Conservation (phyloP, 1,284 basidiomycete species). For the Malassezia caprae region DNA sequence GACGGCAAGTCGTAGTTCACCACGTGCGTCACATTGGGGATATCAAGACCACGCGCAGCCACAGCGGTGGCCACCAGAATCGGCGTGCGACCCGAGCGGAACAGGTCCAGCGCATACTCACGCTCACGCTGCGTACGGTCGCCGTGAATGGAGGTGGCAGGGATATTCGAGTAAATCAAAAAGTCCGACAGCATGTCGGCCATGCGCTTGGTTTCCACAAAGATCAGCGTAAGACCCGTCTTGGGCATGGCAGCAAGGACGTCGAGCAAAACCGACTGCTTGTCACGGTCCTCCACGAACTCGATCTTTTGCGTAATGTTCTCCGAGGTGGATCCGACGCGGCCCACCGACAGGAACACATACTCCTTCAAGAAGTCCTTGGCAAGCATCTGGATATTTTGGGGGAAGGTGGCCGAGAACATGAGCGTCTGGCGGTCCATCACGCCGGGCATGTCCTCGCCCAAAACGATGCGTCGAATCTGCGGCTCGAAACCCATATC, state of each 20-base stretch:
- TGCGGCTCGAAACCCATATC: slow-evolving; percentile 99
- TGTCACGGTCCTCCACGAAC: slow-evolving; percentile 94
- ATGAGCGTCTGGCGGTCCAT: slow-evolving; percentile 93
- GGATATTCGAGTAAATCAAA: slow-evolving; percentile 70
- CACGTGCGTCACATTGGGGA: slow-evolving; percentile 97
- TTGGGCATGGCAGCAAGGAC: slow-evolving; percentile 68
- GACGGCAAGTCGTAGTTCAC: slow-evolving; percentile 97
- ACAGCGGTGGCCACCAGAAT: slow-evolving; percentile 97
- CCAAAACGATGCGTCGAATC: slow-evolving; percentile 93
- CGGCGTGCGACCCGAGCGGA: slow-evolving; percentile 86
- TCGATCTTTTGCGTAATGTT: slow-evolving; percentile 98
- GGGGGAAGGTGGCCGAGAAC: slow-evolving; percentile 99
- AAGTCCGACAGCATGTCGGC: slow-evolving; percentile 97
- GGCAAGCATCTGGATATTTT: slow-evolving; percentile 95
- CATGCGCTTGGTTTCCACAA: slow-evolving; percentile 99
- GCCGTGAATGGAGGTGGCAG: slow-evolving; percentile 91
- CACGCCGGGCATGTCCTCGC: slow-evolving; percentile 93
- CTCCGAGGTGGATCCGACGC: slow-evolving; percentile 95
- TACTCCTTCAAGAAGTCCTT: slow-evolving; percentile 74
- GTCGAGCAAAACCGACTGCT: slow-evolving; percentile 90
- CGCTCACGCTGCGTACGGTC: slow-evolving; percentile 96
- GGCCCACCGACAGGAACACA: slow-evolving; percentile 94
- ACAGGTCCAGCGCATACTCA: slow-evolving; percentile 86
- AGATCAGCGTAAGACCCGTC: slow-evolving; percentile 80
- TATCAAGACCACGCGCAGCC: slow-evolving; percentile 96